Evolutionary conservation across 1,139 yeast genomes (phyloP).

Genomic region (Saccharomyces hybrid): DNA sequence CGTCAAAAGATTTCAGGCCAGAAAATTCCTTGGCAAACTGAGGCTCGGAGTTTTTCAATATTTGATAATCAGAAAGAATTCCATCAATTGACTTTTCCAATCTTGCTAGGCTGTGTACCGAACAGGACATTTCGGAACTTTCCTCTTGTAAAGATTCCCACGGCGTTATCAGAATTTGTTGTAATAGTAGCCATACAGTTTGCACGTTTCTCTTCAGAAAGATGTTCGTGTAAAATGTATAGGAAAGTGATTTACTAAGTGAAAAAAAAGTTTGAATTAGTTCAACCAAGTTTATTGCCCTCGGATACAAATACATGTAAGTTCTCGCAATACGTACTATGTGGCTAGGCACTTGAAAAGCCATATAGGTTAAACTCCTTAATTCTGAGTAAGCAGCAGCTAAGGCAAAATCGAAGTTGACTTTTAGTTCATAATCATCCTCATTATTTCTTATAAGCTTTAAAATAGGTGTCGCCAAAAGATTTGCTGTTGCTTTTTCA

Average conservation of each 20-base stretch:
- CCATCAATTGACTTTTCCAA: neutral
- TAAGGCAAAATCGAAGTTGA: slow-evolving; percentile 47
- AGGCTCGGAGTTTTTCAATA: neutral
- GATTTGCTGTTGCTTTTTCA: slow-evolving; percentile 16
- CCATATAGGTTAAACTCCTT: slow-evolving; percentile 43
- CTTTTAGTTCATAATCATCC: slow-evolving; percentile 22
- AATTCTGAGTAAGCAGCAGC: slow-evolving; percentile 47
- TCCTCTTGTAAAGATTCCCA: neutral
- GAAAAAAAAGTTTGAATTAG: slow-evolving; percentile 33
- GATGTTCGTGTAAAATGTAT: neutral
- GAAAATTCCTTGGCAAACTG: neutral
- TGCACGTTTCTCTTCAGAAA: neutral
- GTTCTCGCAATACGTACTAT: slow-evolving; percentile 39
- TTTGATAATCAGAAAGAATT: neutral
- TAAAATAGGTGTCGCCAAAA: slow-evolving; percentile 36
- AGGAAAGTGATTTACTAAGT: neutral
- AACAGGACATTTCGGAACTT: neutral
- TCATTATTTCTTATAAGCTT: slow-evolving; percentile 26
- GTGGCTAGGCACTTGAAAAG: slow-evolving; percentile 52
- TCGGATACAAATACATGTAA: slow-evolving; percentile 47
- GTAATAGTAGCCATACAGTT: neutral
- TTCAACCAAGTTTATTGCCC: slow-evolving; percentile 50
- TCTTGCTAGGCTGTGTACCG: neutral
- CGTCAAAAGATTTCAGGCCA: neutral
- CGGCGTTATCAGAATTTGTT: neutral